Percentiles rank a stretch among this genome's conserved stretches.
Evolutionary conservation across 2,329 filamentous ascomycete genomes (phyloP).

Genomic region (Thelonectria olida): DNA sequence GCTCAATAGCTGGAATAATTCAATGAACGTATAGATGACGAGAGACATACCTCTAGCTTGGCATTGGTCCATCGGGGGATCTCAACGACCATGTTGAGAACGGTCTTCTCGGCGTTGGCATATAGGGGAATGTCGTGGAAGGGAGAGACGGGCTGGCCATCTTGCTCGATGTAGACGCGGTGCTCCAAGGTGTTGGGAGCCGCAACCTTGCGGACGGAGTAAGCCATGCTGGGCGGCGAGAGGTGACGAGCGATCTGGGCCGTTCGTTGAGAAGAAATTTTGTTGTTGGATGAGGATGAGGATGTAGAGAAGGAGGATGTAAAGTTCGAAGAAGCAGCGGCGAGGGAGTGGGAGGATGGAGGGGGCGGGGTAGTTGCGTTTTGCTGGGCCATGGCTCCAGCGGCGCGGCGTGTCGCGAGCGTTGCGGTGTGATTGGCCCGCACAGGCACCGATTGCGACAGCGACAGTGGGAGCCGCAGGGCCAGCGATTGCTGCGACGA

Average conservation of each 20-base stretch:
- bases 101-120: constrained; percentile 93
- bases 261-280: constrained; percentile 61
- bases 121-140: constrained; percentile 99
- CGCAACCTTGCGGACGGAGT: constrained; percentile 86
- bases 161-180: constrained; percentile 97
- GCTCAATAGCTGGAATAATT: background rate
- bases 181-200: constrained; percentile 94
- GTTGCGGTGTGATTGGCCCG: constrained; percentile 39
- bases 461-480: background rate
- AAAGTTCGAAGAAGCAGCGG: constrained; percentile 35
- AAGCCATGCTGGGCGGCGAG: constrained; percentile 65
- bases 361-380: constrained; percentile 48
- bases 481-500: constrained; percentile 9
- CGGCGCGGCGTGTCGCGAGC: constrained; percentile 35
- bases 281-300: constrained; percentile 37
- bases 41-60: constrained; percentile 87
- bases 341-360: constrained; percentile 42
- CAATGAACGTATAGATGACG: background rate
- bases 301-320: constrained; percentile 33
- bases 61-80: constrained; percentile 99
- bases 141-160: constrained; percentile 91
- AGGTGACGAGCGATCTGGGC: constrained; percentile 66
- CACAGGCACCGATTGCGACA: constrained; percentile 24
- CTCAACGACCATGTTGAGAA: constrained; percentile 99
- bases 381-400: constrained; percentile 35